Percentiles rank a stretch among this genome's conserved stretches.
Conservation (phyloP, 495 filamentous ascomycete species). For the Penicillium tannophilum region DNA sequence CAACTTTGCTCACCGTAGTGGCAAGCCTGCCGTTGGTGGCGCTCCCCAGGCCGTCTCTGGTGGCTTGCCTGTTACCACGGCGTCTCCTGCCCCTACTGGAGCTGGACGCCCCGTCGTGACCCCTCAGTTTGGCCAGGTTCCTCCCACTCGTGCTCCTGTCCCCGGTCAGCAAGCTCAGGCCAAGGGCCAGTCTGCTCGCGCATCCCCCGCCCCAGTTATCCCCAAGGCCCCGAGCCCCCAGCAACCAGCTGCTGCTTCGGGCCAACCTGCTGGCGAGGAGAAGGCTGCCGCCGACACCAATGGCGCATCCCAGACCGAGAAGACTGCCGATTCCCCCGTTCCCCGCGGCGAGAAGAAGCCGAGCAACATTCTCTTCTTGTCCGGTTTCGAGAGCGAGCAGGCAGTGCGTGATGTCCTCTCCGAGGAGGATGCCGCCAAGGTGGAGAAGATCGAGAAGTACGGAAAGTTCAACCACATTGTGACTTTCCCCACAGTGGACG, state of each 20-base stretch:
- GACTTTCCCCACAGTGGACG: slow-evolving; percentile 74
- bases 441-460: slow-evolving; percentile 75
- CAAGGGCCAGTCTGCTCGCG: slow-evolving; percentile 41
- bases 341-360: slow-evolving; percentile 53
- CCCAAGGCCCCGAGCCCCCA: slow-evolving; percentile 61
- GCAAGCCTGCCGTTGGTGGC: slow-evolving; percentile 46
- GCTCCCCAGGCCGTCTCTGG: slow-evolving; percentile 40
- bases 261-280: slow-evolving; percentile 40
- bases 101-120: slow-evolving; percentile 31
- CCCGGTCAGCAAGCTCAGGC: slow-evolving; percentile 40
- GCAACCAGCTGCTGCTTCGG: slow-evolving; percentile 39
- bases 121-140: slow-evolving; percentile 48
- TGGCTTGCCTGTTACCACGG: slow-evolving; percentile 42
- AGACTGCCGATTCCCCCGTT: slow-evolving; percentile 39
- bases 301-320: slow-evolving; percentile 40
- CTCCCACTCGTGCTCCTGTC: slow-evolving; percentile 34
- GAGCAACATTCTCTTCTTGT: slow-evolving; percentile 81
- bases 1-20: slow-evolving; percentile 92
- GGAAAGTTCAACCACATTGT: slow-evolving; percentile 73
- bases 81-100: slow-evolving; percentile 38
- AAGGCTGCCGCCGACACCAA: slow-evolving; percentile 39
- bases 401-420: slow-evolving; percentile 76
- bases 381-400: slow-evolving; percentile 74
- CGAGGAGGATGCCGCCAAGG: slow-evolving; percentile 79
- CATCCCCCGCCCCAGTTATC: slow-evolving; percentile 53